These are phyloP conservation scores for Irpex lacteus DNA, from an alignment of 1,284 basidiomycete species.

Conservation along the genomic window DNA sequence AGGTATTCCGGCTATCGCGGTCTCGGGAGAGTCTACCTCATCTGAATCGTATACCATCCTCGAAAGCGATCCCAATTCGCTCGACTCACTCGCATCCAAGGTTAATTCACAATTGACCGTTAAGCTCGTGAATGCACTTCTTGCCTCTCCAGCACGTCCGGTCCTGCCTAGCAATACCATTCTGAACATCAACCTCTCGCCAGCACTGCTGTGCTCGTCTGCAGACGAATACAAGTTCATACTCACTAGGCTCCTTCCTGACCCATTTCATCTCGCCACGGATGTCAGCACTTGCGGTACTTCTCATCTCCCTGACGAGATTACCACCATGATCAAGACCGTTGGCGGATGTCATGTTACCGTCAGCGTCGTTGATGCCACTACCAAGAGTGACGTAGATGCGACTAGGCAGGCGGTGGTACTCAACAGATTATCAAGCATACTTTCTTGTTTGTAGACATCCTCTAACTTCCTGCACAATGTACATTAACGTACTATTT, in stretches of 20 bases:
- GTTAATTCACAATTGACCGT: conserved; percentile 43
- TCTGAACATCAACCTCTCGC: conserved; percentile 52
- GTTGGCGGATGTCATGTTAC: conserved; percentile 40
- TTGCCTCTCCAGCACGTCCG: conserved; percentile 29
- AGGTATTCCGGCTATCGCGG: conserved; percentile 48
- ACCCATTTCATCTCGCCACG: conserved; percentile 25
- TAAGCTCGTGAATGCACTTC: conserved; percentile 37
- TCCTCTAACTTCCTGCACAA: neutral
- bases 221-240: conserved; percentile 42
- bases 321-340: conserved; percentile 29
- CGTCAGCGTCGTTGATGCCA: conserved; percentile 44
- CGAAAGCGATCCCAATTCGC: conserved; percentile 27
- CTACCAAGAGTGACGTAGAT: conserved; percentile 42
- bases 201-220: conserved; percentile 33
- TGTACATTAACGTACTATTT: too few relatives aligned
- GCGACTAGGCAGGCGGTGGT: conserved; percentile 41
- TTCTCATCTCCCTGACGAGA: conserved; percentile 40
- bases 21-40: conserved; percentile 41
- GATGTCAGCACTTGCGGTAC: conserved; percentile 44
- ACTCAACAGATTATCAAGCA: conserved; percentile 29
- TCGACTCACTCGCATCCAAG: conserved; percentile 36
- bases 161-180: conserved; percentile 42
- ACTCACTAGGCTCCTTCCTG: conserved; percentile 38
- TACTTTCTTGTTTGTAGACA: conserved; percentile 12
- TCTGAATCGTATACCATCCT: conserved; percentile 48